phyloP scores from a whole-genome alignment of 345 rosid species.

The Punica granatum region DNA sequence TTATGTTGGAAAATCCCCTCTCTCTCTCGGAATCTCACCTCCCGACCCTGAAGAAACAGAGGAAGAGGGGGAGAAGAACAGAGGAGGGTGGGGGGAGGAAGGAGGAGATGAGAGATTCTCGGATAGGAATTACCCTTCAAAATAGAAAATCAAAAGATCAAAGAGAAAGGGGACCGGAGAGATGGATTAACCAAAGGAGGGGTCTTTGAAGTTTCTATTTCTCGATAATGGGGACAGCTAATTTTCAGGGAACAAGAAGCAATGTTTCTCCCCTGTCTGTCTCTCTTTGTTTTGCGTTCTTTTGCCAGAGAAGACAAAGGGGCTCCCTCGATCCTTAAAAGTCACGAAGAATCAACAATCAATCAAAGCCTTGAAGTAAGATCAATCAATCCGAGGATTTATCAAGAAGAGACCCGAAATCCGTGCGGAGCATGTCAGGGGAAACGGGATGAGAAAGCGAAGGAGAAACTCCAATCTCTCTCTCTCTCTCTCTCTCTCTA shows the following conservation, averaged over 20 bases:
- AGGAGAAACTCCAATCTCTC: background rate
- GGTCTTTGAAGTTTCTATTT: constrained; percentile 47
- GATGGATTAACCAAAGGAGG: constrained; percentile 24
- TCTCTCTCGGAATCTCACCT: constrained; percentile 5
- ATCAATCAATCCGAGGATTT: constrained; percentile 2
- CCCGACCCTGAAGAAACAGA: constrained; percentile 23
- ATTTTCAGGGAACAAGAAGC: constrained; percentile 32
- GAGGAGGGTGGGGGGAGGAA: constrained; percentile 9
- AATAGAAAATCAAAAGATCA: constrained; percentile 17
- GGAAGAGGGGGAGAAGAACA: constrained; percentile 10
- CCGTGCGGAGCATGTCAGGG: constrained; percentile 3
- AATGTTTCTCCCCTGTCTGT: background rate
- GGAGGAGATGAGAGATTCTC: constrained; percentile 23
- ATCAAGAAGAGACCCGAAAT: background rate
- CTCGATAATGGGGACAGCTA: constrained; percentile 34
- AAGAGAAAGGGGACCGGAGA: background rate
- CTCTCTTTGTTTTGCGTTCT: constrained; percentile 14
- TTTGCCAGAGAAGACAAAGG: constrained; percentile 29
- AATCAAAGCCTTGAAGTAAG: constrained; percentile 22
- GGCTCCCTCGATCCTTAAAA: constrained; percentile 6
- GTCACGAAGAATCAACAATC: constrained; percentile 14
- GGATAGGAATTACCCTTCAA: background rate
- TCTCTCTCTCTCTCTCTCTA: background rate
- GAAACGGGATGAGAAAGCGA: background rate
- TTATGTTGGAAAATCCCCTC: background rate